These are phyloP conservation scores for Cubamyces sp. DNA, from an alignment of 768 basidiomycete species.

Conservation along the genomic window DNA sequence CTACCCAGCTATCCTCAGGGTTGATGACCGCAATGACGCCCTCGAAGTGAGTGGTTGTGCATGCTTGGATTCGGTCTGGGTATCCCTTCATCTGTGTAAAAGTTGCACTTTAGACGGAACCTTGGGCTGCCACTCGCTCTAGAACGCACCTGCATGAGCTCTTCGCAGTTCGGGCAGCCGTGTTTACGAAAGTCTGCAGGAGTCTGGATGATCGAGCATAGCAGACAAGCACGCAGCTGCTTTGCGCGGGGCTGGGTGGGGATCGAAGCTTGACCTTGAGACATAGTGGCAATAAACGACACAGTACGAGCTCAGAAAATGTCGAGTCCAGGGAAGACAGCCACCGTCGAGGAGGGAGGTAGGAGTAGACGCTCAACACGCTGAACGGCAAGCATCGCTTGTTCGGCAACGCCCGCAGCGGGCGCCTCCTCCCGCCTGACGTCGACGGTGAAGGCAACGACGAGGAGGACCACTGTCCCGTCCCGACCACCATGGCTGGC, in stretches of 20 bases:
- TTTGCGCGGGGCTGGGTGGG: conserved; percentile 68
- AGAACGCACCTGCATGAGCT: conserved; percentile 79
- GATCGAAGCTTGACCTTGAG: conserved; percentile 43
- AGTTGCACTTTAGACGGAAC: not conserved
- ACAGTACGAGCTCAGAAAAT: not conserved
- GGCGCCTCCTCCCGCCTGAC: not conserved
- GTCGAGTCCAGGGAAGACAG: not conserved
- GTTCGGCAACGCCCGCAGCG: conserved; percentile 16
- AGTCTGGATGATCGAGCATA: conserved; percentile 90
- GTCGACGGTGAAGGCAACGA: conserved; percentile 4
- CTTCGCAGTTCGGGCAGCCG: conserved; percentile 98
- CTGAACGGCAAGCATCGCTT: not conserved
- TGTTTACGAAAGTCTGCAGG: conserved; percentile 80
- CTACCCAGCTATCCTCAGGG: conserved; percentile 92
- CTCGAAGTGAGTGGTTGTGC: conserved; percentile 93
- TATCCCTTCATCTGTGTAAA: conserved; percentile 79
- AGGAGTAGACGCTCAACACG: no score
- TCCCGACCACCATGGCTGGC: conserved; percentile 25
- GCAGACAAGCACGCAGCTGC: conserved; percentile 85
- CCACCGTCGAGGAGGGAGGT: not conserved
- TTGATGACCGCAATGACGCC: conserved; percentile 88
- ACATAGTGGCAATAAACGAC: conserved; percentile 20
- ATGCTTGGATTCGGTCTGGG: conserved; percentile 78
- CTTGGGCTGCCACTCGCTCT: not conserved
- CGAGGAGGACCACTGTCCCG: conserved; percentile 1